Evolutionary conservation across 2,329 filamentous ascomycete genomes (phyloP).

Genomic region (Phyllosticta paracitricarpa): DNA sequence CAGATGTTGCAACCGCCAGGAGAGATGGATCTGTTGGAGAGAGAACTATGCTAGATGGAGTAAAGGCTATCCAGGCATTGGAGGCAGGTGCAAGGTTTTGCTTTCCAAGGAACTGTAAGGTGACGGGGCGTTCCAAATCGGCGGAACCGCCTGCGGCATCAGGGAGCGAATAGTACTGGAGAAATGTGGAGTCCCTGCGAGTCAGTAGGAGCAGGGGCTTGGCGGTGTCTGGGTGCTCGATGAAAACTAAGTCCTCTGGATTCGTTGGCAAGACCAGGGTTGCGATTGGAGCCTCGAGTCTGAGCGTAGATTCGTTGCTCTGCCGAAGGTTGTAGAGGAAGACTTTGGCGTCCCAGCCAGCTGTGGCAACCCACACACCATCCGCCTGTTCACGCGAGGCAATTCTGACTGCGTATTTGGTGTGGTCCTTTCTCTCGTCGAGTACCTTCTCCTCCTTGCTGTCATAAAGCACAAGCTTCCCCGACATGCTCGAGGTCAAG

Average conservation of each 20-base stretch:
- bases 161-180: constrained; percentile 44
- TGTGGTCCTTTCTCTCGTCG: constrained; percentile 45
- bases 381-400: constrained; percentile 27
- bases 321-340: constrained; percentile 37
- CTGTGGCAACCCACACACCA: constrained; percentile 39
- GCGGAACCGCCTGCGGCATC: background rate
- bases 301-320: constrained; percentile 12
- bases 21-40: constrained; percentile 46
- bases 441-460: constrained; percentile 29
- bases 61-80: constrained; percentile 55
- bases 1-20: constrained; percentile 50
- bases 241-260: constrained; percentile 48
- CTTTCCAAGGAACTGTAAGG: constrained; percentile 38
- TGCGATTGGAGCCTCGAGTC: constrained; percentile 24
- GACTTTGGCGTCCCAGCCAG: constrained; percentile 51
- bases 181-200: constrained; percentile 47
- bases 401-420: constrained; percentile 49
- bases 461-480: constrained; percentile 42
- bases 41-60: constrained; percentile 46
- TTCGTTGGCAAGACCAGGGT: constrained; percentile 40
- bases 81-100: constrained; percentile 54
- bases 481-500: constrained; percentile 50
- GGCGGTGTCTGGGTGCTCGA: constrained; percentile 38
- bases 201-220: constrained; percentile 43
- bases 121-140: constrained; percentile 2